Evolutionary conservation across 176 grass and related monocot genomes (phyloP), one percentile per base, ranked within the genome.

Genomic region (Triticum turgidum): DNA sequence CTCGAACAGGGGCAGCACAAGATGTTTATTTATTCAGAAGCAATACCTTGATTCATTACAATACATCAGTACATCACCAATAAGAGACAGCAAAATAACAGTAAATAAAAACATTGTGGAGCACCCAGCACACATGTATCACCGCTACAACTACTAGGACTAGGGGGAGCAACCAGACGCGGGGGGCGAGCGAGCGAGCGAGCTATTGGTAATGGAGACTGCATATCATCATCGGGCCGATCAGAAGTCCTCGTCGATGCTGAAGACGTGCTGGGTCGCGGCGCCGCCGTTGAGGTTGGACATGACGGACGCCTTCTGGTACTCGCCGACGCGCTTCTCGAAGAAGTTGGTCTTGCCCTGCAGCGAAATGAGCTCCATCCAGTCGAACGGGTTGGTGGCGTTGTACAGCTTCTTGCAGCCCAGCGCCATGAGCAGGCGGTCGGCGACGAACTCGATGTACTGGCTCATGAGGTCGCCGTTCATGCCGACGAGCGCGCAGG

Each of bases 311-410:
- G 94, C 94, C 89, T 96, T 96, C 89, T 96, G 94, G 77, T 96
- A 96, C 24, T 96, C 91, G 5, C 94, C 87, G 20, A 96, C 94
- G 34, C 94, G 89, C 89, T 96, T 96, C 94, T 93, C 91, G 18
- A 96, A 96, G 84, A 96, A 96, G 80, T 96, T 96, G 11, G 94
- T 96, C 82, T 93, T 96, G 6, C 91, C 94, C 83, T 96, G 91
- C 73, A 96, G 88, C 3, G 94, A 96, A 83, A 96, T 96, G 65
- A 96, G 83, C 81, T 96, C 94, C 91, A 96, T 96, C 91, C 94
- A 96, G 80, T 96, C 94, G 83, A 96, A 96, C 0, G 94, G 94
- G 67, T 96, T 96, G 56, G 68, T 11, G 3, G 42, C 91, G 58
- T 88, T 92, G 86, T 96, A 96, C 64, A 96, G 85, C 84, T 84